Conservation (phyloP, 192 early-diverging fungal species). For the Podochytrium sp. region DNA sequence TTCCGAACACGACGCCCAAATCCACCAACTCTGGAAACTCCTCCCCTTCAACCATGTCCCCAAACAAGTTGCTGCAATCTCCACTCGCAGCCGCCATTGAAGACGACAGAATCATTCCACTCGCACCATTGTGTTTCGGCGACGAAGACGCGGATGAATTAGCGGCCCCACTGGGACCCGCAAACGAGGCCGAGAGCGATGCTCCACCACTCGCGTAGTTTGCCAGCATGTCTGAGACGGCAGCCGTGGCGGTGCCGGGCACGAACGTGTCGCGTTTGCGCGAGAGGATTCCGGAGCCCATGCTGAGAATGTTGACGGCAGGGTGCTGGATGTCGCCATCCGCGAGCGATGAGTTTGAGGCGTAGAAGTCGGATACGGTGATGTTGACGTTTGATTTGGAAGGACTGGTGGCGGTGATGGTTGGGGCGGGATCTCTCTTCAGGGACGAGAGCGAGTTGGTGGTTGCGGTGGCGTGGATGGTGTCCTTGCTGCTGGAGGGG, state of each 20-base stretch:
- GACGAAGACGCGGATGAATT: not conserved
- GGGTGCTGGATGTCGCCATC: not conserved
- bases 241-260: no score
- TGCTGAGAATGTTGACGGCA: conserved; percentile 26
- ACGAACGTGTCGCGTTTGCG: not conserved
- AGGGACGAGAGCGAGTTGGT: not conserved
- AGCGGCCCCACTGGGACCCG: no score
- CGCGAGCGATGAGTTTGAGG: not conserved
- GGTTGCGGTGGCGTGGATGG: not conserved
- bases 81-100: not conserved
- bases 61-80: conserved; percentile 19
- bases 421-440: not conserved
- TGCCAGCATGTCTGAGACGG: no score
- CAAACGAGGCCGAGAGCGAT: no score
- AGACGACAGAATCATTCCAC: not conserved
- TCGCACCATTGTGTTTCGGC: not conserved
- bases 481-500: conserved; percentile 16
- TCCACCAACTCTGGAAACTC: conserved; percentile 33
- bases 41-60: conserved; percentile 9
- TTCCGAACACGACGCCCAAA: conserved; percentile 37
- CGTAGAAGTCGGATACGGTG: not conserved
- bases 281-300: conserved; percentile 8
- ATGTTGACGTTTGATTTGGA: not conserved
- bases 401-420: not conserved
- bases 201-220: no score